Evolutionary conservation across 2,329 filamentous ascomycete species (phyloP).

Genomic region (Ascochyta viciae-villosae): DNA sequence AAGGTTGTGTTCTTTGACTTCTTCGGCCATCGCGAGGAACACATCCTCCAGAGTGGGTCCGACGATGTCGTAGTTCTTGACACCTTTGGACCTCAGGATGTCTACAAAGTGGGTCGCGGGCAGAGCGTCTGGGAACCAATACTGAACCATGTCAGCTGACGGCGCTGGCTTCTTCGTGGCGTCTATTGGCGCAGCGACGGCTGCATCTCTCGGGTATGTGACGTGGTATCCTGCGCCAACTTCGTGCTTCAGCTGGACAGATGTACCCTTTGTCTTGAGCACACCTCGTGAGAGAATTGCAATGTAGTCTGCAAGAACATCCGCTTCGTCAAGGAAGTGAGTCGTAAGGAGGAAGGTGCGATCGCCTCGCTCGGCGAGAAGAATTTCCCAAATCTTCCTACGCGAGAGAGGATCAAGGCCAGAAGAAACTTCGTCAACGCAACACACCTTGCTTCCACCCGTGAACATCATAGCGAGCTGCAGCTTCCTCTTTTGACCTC

Average conservation of each 20-base stretch:
- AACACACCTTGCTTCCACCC: constrained; percentile 85
- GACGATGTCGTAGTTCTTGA: constrained; percentile 82
- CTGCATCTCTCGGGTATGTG: constrained; percentile 40
- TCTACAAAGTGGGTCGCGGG: constrained; percentile 76
- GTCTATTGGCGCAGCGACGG: constrained; percentile 59
- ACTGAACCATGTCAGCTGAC: constrained; percentile 72
- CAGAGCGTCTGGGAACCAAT: constrained; percentile 72
- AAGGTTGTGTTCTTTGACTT: constrained; percentile 66
- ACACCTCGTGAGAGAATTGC: constrained; percentile 85
- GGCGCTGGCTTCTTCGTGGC: constrained; percentile 53
- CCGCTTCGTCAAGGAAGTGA: constrained; percentile 92
- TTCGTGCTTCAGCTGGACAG: constrained; percentile 82
- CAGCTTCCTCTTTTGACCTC: constrained; percentile 90
- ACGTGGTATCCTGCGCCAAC: constrained; percentile 87
- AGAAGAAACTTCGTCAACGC: constrained; percentile 88
- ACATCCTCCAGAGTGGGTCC: constrained; percentile 93
- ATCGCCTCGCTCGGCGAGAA: constrained; percentile 80
- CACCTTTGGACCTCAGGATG: constrained; percentile 68
- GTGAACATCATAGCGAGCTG: constrained; percentile 96
- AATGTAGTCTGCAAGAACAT: constrained; percentile 87
- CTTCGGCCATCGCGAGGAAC: constrained; percentile 84
- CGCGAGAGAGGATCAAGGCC: constrained; percentile 87
- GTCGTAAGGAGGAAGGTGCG: constrained; percentile 89
- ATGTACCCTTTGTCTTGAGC: constrained; percentile 81
- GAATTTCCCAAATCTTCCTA: constrained; percentile 92